phyloP scores from a whole-genome alignment of 1,284 basidiomycete species.

The Golubevia pallescens region DNA sequence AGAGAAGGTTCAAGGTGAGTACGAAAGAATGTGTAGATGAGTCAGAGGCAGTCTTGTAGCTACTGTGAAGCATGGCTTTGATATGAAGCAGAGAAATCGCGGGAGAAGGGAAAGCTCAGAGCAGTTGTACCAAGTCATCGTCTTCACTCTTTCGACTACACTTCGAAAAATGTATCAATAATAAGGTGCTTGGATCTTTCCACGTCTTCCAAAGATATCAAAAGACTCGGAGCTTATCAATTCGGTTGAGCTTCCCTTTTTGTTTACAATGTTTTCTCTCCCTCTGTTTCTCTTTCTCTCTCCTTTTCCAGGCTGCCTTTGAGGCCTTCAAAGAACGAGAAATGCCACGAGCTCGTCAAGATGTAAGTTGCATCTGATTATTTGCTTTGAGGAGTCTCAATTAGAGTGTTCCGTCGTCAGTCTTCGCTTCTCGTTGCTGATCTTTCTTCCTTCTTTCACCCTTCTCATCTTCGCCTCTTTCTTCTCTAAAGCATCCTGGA shows the following conservation, averaged over 20 bases:
- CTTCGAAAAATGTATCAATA: too few species aligned
- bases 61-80: slow-evolving; percentile 6
- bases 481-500: slow-evolving; percentile 38
- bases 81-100: neutral
- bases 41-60: slow-evolving; percentile 12
- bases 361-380: slow-evolving; percentile 25
- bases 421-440: neutral
- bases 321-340: slow-evolving; percentile 61
- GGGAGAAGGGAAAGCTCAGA: too few species aligned
- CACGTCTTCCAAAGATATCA: too few species aligned
- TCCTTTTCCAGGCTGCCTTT: slow-evolving; percentile 38
- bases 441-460: neutral
- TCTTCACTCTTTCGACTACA: neutral
- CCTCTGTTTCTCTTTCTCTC: neutral
- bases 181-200: too few species aligned
- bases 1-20: slow-evolving; percentile 57
- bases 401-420: neutral
- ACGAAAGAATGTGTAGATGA: too few species aligned
- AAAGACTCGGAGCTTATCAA: too few species aligned
- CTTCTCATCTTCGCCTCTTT: neutral
- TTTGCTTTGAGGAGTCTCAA: too few species aligned
- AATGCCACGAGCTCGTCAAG: slow-evolving; percentile 42
- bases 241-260: neutral
- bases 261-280: neutral
- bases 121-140: too few species aligned